Base-by-base conservation (phyloP, 257 asterid genomes). In the Fraxinus excelsior region DNA sequence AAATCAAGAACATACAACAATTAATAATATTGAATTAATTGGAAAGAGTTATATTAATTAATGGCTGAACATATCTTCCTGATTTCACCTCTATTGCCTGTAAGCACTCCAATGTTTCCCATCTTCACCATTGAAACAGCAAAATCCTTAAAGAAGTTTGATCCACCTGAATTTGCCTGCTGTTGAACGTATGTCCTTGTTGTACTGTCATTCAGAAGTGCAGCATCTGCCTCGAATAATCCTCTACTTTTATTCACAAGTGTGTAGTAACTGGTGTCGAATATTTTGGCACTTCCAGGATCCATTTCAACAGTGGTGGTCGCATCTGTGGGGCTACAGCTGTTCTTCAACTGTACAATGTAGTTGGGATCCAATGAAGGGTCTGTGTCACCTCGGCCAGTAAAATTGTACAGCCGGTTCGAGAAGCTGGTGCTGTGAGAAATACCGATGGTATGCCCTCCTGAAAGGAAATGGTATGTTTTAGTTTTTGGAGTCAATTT, bases 401-500 rank as follows among this genome's bases (percentile, higher is more conserved):
- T 87, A 85, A 87, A 86, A 82, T 87, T 90, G 88, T 87, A 83
- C 4, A 90, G 35, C 0, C 94, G 81, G 76, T 0, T 77, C 25
- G 88, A 7, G 86, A 89, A 76, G 84, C 84, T 58, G 2, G 76
- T 6, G 84, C 94, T 83, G 34, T 84, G 92, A 32, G 37, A 32
- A 32, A 32, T 32, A 3, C 37, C 37, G 7, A 32, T 32, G 37
- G 37, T 32, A 35, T 90, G 92, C 11, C 86, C 85, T n/a, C 92
- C 90, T 89, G 79, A 2, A 75, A 70, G 29, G 51, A 28, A 49
- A 31, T 49, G 26, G 23, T 12, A n/a, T 21, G 64, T 19, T 53
- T 37, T 37, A 37, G 10, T 7, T 37, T 35, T 37, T 37, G 9
- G 7, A 37, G 11, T 37, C 40, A 37, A 7, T 37, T 37, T 37